phyloP scores from a whole-genome alignment of 2,329 filamentous ascomycete genomes.

The Lithohypha guttulata region DNA sequence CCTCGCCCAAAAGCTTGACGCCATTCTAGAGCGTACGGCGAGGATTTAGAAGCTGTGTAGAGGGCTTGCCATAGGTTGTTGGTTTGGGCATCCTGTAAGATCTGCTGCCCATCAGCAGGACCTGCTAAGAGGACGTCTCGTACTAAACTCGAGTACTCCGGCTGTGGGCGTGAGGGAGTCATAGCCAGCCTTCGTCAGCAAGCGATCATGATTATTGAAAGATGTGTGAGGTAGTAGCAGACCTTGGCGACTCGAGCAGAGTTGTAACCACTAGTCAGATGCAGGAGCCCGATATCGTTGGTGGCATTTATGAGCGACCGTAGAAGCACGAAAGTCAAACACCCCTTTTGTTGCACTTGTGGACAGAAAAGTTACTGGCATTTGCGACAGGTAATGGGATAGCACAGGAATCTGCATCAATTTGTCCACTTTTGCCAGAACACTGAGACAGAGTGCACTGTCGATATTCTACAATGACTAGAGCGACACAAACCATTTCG shows the following conservation, averaged over 20 bases:
- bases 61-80: slow-evolving; percentile 2
- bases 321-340: too few relatives aligned
- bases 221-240: too few relatives aligned
- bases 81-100: not conserved
- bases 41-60: slow-evolving; percentile 4
- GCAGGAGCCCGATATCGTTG: too few relatives aligned
- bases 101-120: slow-evolving; percentile 1
- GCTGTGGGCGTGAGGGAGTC: not conserved
- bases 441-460: too few relatives aligned
- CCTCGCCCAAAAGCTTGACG: slow-evolving; percentile 5
- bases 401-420: too few relatives aligned
- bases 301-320: not conserved
- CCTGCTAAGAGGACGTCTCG: slow-evolving; percentile 4
- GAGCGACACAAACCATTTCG: slow-evolving; percentile 85
- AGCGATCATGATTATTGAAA: too few relatives aligned
- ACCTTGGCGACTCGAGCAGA: too few relatives aligned
- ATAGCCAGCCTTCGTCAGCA: not conserved
- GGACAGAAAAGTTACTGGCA: too few relatives aligned
- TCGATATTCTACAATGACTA: slow-evolving; percentile 80
- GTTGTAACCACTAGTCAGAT: too few relatives aligned
- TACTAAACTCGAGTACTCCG: not conserved
- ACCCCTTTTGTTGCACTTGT: too few relatives aligned
- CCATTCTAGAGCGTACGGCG: slow-evolving; percentile 4
- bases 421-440: too few relatives aligned
- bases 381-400: too few relatives aligned